Evolutionary conservation across 116 monocot genomes (phyloP).

Genomic region (Phalaenopsis hybrid): DNA sequence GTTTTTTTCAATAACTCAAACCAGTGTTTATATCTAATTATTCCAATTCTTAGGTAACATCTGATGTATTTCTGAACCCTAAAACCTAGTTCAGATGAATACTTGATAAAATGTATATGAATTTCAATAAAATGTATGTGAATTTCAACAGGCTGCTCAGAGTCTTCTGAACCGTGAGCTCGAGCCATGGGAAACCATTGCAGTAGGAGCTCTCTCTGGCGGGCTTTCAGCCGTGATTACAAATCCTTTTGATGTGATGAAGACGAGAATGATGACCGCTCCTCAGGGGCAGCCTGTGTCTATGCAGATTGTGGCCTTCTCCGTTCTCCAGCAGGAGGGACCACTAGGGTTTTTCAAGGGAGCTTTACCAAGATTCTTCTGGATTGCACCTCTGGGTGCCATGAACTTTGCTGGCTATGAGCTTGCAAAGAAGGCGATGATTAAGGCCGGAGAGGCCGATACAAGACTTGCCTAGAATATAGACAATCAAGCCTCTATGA

Average conservation of each 20-base stretch:
- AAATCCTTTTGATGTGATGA: slow-evolving; percentile 98
- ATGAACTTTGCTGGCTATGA: slow-evolving; percentile 97
- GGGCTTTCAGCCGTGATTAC: slow-evolving; percentile 86
- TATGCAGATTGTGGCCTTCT: slow-evolving; percentile 79
- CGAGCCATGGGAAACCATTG: slow-evolving; percentile 79
- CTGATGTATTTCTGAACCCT: too few species aligned
- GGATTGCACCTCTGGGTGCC: slow-evolving; percentile 95
- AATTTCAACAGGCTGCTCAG: slow-evolving; percentile 50
- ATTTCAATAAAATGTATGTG: too few species aligned
- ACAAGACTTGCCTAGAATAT: neutral
- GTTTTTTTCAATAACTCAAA: too few species aligned
- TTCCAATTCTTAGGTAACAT: too few species aligned
- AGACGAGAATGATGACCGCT: slow-evolving; percentile 96
- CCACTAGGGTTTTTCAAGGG: slow-evolving; percentile 94
- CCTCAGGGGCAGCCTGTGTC: slow-evolving; percentile 62
- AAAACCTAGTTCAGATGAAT: too few species aligned
- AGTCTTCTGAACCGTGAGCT: slow-evolving; percentile 66
- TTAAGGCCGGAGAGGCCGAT: slow-evolving; percentile 23
- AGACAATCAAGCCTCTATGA: neutral
- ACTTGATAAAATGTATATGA: too few species aligned
- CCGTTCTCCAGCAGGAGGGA: slow-evolving; percentile 81
- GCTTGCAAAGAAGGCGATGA: slow-evolving; percentile 83
- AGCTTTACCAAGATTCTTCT: slow-evolving; percentile 95
- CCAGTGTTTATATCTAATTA: too few species aligned
- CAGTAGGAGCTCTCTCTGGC: slow-evolving; percentile 85